Evolutionary conservation across 2,329 filamentous ascomycete species (phyloP).

Genomic region (Fusarium citri): DNA sequence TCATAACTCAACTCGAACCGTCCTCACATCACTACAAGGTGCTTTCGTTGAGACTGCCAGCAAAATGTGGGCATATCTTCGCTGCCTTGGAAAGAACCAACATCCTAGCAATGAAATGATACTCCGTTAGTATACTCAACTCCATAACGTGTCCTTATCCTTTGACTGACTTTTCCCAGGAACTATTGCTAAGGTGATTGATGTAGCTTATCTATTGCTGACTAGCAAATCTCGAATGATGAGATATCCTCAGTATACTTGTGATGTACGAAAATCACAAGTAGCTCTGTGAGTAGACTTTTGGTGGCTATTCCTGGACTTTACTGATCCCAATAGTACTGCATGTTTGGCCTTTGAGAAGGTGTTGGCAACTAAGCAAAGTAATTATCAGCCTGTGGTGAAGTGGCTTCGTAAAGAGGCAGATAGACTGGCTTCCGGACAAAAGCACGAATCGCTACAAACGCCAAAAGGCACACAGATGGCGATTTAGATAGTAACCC

Average conservation of each 20-base stretch:
- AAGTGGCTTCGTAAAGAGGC: conserved; percentile 72
- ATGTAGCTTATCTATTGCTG: conserved; percentile 73
- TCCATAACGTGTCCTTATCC: neutral
- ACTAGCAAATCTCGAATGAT: conserved; percentile 63
- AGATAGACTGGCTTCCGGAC: conserved; percentile 48
- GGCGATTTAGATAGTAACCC: neutral
- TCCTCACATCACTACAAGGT: conserved; percentile 79
- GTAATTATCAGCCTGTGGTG: conserved; percentile 72
- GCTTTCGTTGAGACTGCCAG: conserved; percentile 81
- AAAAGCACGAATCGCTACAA: neutral
- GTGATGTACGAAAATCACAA: conserved; percentile 70
- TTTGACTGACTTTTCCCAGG: conserved; percentile 53
- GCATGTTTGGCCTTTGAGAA: conserved; percentile 76
- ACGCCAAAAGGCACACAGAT: neutral
- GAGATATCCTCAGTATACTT: conserved; percentile 65
- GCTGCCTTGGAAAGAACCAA: conserved; percentile 66
- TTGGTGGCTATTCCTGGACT: neutral
- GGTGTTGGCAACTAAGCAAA: conserved; percentile 78
- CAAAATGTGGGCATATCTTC: conserved; percentile 74
- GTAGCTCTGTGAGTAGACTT: conserved; percentile 67
- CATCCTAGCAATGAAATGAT: conserved; percentile 71
- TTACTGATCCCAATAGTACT: conserved; percentile 60
- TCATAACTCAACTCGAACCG: conserved; percentile 77
- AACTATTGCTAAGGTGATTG: conserved; percentile 73
- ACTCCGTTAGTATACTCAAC: conserved; percentile 62